These are phyloP conservation scores for Secale cereale DNA, from an alignment of 176 grass and related monocot genomes.

Conservation along the genomic window DNA sequence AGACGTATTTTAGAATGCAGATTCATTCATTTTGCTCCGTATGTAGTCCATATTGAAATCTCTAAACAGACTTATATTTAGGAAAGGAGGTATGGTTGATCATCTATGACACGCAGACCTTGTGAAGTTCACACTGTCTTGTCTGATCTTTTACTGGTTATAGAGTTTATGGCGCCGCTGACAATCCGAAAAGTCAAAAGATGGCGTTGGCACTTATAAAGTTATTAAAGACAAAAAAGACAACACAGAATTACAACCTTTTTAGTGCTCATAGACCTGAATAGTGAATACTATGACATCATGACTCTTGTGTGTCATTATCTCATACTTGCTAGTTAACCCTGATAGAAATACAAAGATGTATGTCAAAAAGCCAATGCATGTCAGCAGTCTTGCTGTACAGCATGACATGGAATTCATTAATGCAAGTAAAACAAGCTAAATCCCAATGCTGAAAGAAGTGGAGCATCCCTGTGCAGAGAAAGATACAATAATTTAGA, in stretches of 20 bases:
- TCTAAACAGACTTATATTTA: no score
- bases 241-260: slow-evolving; percentile 34
- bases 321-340: slow-evolving; percentile 55
- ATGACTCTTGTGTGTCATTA: slow-evolving; percentile 51
- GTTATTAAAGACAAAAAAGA: slow-evolving; percentile 19
- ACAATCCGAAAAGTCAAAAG: no score
- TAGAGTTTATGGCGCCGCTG: no score
- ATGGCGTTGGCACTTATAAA: background rate
- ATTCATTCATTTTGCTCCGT: no score
- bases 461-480: slow-evolving; percentile 17
- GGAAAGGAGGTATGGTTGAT: background rate
- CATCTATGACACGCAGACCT: background rate
- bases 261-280: slow-evolving; percentile 36
- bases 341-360: slow-evolving; percentile 41
- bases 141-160: no score
- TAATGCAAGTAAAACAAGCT: background rate
- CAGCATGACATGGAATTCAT: slow-evolving; percentile 9
- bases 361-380: slow-evolving; percentile 20
- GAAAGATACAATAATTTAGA: background rate
- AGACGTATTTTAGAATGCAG: no score
- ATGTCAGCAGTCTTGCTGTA: slow-evolving; percentile 29
- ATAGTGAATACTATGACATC: slow-evolving; percentile 34
- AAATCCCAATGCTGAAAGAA: background rate
- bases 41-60: no score
- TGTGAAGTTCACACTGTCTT: slow-evolving; percentile 4